phyloP scores from a whole-genome alignment of 192 early-diverging fungal species.

The Linnemannia schmuckeri region DNA sequence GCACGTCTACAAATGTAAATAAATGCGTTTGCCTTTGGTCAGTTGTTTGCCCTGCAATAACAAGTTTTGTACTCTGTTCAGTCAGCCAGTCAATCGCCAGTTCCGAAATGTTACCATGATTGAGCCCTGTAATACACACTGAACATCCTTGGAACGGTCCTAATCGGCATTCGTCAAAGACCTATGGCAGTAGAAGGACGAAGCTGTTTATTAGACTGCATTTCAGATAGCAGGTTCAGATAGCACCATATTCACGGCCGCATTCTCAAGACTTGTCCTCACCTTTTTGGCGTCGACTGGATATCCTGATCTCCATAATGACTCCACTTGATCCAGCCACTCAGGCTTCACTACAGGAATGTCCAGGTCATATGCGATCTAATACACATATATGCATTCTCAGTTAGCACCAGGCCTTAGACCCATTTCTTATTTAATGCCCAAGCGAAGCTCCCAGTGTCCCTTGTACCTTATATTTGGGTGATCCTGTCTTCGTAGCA shows the following conservation, averaged over 20 bases:
- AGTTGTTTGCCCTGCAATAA: neutral
- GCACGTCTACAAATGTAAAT: slow-evolving; percentile 13
- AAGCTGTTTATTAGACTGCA: neutral
- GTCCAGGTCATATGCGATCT: slow-evolving; percentile 20
- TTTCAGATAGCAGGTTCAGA: no score
- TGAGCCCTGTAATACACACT: slow-evolving; percentile 44
- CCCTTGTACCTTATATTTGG: slow-evolving; percentile 33
- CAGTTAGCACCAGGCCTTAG: neutral
- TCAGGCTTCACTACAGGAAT: slow-evolving; percentile 31
- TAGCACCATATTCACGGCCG: neutral
- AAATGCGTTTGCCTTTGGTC: neutral
- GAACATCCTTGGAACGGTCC: slow-evolving; percentile 44
- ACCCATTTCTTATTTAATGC: neutral
- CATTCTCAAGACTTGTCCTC: neutral
- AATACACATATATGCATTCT: neutral
- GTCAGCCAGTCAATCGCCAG: no score
- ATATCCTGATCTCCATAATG: slow-evolving; percentile 17
- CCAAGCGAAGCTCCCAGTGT: neutral
- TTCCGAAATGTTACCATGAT: neutral
- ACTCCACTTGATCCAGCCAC: slow-evolving; percentile 18
- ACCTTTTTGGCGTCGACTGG: slow-evolving; percentile 23
- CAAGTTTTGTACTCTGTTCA: neutral
- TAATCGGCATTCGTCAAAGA: neutral
- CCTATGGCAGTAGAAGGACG: neutral
- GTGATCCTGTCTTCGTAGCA: slow-evolving; percentile 17